Evolutionary conservation across 192 early-diverging fungal genomes (phyloP).

Genomic region (Gamsiella multidivaricata): DNA sequence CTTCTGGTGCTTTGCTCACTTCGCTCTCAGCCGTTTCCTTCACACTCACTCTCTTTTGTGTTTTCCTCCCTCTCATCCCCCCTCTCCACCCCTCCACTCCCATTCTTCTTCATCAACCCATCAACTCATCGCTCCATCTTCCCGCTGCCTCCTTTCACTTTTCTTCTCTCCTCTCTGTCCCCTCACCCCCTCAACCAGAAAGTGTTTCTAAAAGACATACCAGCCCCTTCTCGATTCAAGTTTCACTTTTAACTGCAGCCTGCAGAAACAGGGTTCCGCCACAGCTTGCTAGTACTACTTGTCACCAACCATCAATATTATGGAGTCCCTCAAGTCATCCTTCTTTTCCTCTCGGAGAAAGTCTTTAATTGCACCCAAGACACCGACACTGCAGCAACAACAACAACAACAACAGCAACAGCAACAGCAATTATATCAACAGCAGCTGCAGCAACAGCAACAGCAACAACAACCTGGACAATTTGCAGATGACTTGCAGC

Average conservation of each 20-base stretch:
- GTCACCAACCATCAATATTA: too few relatives aligned
- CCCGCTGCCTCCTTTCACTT: background rate
- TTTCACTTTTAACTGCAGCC: too few relatives aligned
- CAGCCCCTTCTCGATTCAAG: background rate
- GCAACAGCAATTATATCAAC: slow-evolving; percentile 3
- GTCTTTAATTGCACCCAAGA: slow-evolving; percentile 25
- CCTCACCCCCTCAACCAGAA: background rate
- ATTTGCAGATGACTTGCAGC: too few relatives aligned
- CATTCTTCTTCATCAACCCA: too few relatives aligned
- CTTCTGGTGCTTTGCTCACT: too few relatives aligned
- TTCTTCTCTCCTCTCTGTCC: slow-evolving; percentile 1
- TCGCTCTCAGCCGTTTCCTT: too few relatives aligned
- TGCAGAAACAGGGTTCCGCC: too few relatives aligned
- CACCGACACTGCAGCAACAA: slow-evolving; percentile 4
- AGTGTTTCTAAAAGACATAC: background rate
- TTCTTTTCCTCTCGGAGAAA: slow-evolving; percentile 44
- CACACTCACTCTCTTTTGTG: too few relatives aligned
- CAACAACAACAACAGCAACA: slow-evolving; percentile 8
- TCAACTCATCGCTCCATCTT: background rate
- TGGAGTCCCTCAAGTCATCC: slow-evolving; percentile 39
- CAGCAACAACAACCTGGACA: slow-evolving; percentile 13
- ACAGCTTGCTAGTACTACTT: too few relatives aligned
- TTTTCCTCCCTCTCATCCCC: background rate
- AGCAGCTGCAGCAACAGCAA: slow-evolving; percentile 19
- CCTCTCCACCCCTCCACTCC: background rate